Base-by-base conservation (phyloP, 768 basidiomycete genomes). In the Clathrus columnatus region DNA sequence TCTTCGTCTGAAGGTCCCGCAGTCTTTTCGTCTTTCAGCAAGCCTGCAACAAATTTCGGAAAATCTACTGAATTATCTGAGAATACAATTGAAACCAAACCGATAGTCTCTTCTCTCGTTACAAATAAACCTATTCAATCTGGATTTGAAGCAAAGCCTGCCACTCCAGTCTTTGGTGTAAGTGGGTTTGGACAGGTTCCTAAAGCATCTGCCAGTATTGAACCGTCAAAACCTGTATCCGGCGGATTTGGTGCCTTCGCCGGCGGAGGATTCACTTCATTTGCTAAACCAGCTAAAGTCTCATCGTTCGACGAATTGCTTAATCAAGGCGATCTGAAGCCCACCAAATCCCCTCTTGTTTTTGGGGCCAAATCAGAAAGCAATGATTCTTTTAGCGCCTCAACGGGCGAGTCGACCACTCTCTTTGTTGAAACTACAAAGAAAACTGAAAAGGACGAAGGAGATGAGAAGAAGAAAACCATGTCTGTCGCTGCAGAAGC, bases 241-340 rank as follows among this genome's bases (percentile, higher is more conserved):
- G 51, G 66, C 28, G 67, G 58, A 5, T 71, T 72, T 52, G 60
- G 57, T 29, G 60, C 65, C 7, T 71, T 66, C 62, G n/a, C 70
- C 71, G 4, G 75, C 6, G 70, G 75, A 26, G 81, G 73, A 2
- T 85, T 85, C 60, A 62, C 73, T 29, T 75, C 80, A 0, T 82
- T 82, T 60, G 73, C 76, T 14, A 75, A 75, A 51, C 61, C 73
- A 5, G 72, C 69, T 0, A 20, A 28, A 27, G 69, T 71, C 30
- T 78, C 75, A 60, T 79, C 85, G 0, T 90, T 85, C 60, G 67
- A 71, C n/a, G 82, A 87, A 26, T 62, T 87, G 46, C 67, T 87
- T 56, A 77, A 80, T 63, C 65, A 60, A 16, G 70, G 62, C 44
- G 70, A 68, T 45, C 63, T 63, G 18, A 64, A 67, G 20, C 47